Base-by-base conservation (phyloP, 352 stramenopile genomes). In the Globisporangium paroecandrum region DNA sequence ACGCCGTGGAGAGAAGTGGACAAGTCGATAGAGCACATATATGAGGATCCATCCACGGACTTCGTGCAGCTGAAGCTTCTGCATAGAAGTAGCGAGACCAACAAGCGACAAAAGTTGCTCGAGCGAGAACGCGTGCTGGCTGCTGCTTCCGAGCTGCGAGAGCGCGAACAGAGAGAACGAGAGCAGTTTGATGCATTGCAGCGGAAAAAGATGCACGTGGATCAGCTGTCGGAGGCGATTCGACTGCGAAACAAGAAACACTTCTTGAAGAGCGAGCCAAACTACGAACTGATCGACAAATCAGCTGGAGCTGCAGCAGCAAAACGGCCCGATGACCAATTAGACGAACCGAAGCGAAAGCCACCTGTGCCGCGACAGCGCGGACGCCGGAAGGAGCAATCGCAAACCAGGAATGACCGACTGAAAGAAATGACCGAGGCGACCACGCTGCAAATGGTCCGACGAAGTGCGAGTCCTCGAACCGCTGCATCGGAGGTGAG, bases 11-110 rank as follows among this genome's bases (percentile, higher is more conserved):
- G 75, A 43, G 63, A 61, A 13, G 70, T 90, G 9, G 72, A 84
- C 36, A 71, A 79, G 22, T 83, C 77, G 1, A 89, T 89, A 20
- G 76, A 90, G 22, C 71, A 83, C 46, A 81, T 90, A 13, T 91
- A 82, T 34, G 72, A 84, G 46, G 78, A 90, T 36, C 73, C 77
- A 8, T 78, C 77, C 1, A 80, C 85, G 1, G 81, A 88, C 53
- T 43, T 81, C 12, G 76, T 87, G 20, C 79, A 87, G 46, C 49
- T 80, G 5, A 71, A 80, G 25, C 69, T 88, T 12, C 38, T 84
- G 3, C 78, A 89, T 18, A 70, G 53, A 29, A 71, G 65, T 15
- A 27, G 53, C 5, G 70, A 46, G 24, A 65, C 57, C 5, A 69
- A 70, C 6, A 79, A 78, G 34, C 79, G 83, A 27, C 71, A 78